Base-by-base conservation (phyloP, 352 stramenopile genomes). In the Globisporangium perplexum region DNA sequence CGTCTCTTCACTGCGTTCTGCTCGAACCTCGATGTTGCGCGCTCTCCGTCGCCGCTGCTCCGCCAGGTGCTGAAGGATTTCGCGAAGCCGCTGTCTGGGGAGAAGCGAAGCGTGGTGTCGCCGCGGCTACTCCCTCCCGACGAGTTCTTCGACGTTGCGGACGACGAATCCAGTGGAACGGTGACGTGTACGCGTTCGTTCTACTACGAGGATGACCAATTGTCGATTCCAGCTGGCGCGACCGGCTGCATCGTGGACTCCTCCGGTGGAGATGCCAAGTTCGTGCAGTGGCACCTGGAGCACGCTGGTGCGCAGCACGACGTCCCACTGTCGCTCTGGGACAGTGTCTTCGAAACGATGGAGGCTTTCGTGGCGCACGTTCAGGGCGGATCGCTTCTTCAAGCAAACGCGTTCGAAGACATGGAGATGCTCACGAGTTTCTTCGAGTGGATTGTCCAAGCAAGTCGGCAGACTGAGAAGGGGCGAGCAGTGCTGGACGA, bases 61-160 rank as follows among this genome's bases (percentile, higher is more conserved):
- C 73, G 68, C 14, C 60, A 83, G 15, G 57, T 83, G 7, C 46
- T 87, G 4, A 84, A 76, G 35, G 73, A 83, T 59, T 75, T 82
- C 8, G 65, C 43, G 1, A 77, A 69, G 30, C 73, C 70, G 18
- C 50, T 65, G 11, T 48, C 44, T 33, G 0, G 24, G n/a, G 58
- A 50, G 23, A 24, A 35, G 24, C 8, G 23, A 11, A 45, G n/a
- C 49, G 38, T 47, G 45, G 12, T 42, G 8, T 23, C 47, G n/a
- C 47, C 43, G 20, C 54, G 42, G 7, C 46, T 58, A 42, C 44
- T 82, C 17, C 78, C 78, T 22, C 78, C 78, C 0, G 55, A 73
- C 17, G 64, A 83, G 20, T 89, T 73, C 57, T 68, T 81, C 20
- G 58, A 57, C n/a, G n/a, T 62, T 18, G 55, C 66, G 26, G 57